Percentiles rank a stretch among this genome's conserved stretches.
Evolutionary conservation across 148 eudicot genomes (phyloP).

Genomic region (Dianthus caryophyllus): DNA sequence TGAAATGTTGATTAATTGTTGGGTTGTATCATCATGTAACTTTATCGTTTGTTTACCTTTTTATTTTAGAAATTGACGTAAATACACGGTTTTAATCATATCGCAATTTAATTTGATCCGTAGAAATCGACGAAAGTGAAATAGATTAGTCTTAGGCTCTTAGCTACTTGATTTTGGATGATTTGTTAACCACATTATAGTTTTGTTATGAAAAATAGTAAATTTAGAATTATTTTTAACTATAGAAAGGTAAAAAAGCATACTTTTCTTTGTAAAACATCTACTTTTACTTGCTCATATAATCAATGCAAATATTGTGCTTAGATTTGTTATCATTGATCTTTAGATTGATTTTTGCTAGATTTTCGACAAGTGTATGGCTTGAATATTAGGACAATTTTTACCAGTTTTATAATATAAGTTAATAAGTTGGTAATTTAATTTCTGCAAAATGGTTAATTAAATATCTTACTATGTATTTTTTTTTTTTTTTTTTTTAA

Average conservation of each 20-base stretch:
- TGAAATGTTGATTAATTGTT: conserved; percentile 13
- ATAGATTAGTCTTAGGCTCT: too few species aligned
- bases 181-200: too few species aligned
- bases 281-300: conserved; percentile 17
- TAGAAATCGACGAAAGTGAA: too few species aligned
- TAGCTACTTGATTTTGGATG: too few species aligned
- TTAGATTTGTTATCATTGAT: conserved; percentile 22
- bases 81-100: too few species aligned
- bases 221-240: too few species aligned
- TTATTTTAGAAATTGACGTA: too few species aligned
- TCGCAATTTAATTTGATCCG: too few species aligned
- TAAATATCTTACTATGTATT: too few species aligned
- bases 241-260: conserved; percentile 6
- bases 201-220: too few species aligned
- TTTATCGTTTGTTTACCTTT: conserved; percentile 7
- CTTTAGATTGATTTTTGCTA: conserved; percentile 28
- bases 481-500: conserved; percentile 11
- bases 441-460: not conserved
- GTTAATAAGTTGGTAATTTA: too few species aligned
- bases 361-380: conserved; percentile 18
- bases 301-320: conserved; percentile 10
- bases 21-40: conserved; percentile 9
- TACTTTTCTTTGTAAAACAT: conserved; percentile 17
- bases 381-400: too few species aligned
- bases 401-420: not conserved